phyloP scores from a whole-genome alignment of 352 stramenopile genomes.

The Globisporangium polare region DNA sequence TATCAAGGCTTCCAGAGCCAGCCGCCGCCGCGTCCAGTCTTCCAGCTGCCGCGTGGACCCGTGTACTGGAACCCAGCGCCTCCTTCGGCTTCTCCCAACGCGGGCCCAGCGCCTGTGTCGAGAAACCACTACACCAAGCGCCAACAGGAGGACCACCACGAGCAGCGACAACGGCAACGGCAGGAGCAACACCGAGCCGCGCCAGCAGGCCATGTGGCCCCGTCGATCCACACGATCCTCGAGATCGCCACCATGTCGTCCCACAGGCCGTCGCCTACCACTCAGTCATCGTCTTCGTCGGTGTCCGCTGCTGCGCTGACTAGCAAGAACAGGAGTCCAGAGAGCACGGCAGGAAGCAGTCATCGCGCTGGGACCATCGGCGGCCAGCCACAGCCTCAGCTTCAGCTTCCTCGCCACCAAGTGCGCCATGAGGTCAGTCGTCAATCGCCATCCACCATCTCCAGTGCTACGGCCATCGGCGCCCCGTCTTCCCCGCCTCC shows the following conservation, averaged over 20 bases:
- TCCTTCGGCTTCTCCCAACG: not conserved
- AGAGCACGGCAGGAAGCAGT: not conserved
- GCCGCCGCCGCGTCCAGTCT: not conserved
- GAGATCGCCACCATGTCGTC: slow-evolving; percentile 10
- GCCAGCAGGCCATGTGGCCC: not conserved
- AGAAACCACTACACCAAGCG: not conserved
- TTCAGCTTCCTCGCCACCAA: not conserved
- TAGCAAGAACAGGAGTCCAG: not conserved
- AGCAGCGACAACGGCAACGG: not conserved
- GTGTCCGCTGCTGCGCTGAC: not conserved
- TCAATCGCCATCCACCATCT: not conserved
- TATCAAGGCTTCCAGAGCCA: not conserved
- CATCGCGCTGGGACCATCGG: not conserved
- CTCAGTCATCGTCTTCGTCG: not conserved
- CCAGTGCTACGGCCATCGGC: not conserved
- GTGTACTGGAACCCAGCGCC: slow-evolving; percentile 10
- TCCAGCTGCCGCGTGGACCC: not conserved
- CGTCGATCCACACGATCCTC: slow-evolving; percentile 10
- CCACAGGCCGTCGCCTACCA: not conserved
- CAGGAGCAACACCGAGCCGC: not conserved
- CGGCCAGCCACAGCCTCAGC: not conserved
- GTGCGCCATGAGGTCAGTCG: not conserved
- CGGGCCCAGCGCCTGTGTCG: not conserved
- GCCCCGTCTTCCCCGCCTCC: not conserved
- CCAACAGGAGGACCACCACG: not conserved